Evolutionary conservation across 2,329 filamentous ascomycete genomes (phyloP), one percentile per base, ranked within the genome.

Genomic region (Aspergillus puulaauensis): DNA sequence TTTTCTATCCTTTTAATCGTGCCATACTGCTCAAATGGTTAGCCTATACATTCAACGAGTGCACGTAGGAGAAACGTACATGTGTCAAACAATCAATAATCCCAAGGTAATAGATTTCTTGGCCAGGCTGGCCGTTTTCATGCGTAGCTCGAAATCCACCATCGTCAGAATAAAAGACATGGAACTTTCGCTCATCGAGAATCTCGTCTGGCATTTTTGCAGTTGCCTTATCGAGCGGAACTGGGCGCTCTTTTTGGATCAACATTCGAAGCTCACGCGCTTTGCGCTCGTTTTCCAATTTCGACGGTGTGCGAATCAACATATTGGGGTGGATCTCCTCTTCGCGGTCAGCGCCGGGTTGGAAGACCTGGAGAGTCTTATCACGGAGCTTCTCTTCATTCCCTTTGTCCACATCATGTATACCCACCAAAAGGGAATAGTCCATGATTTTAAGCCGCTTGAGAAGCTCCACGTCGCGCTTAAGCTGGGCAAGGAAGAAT

Each of bases 51-150:
- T 9, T 15, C 43, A 45, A 11, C 21, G 2, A 40, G 39, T 51
- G 15, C n/a, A 15, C 15, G 14, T 12, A 21, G 12, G 9, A 21
- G 54, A 53, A 49, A 85, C 90, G 86, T 83, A 96, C 92, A 74
- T 97, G 91, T 67, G 95, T 99, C 68, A 99, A 81, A 75, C 95
- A 99, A 76, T 99, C 95, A 74, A 99, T 99, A 67, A 99, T 96
- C 37, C 95, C 96, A 7, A 99, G 85, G 72, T 99, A 99, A 76
- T 99, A 99, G 43, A 99, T 92, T 76, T 96, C 91, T 54, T 97
- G 91, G 2, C 89, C 93, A 1, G 90, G 86, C 15, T 80, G 79
- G 61, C 96, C 89, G 74, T 96, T 87, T 74, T 97, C 92, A 70
- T 97, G 92, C 1, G 95, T 98, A 12, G 95, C 93, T 65, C 88